phyloP scores from a whole-genome alignment of 805 yeast genomes.

The Saccharomycopsis amapae region DNA sequence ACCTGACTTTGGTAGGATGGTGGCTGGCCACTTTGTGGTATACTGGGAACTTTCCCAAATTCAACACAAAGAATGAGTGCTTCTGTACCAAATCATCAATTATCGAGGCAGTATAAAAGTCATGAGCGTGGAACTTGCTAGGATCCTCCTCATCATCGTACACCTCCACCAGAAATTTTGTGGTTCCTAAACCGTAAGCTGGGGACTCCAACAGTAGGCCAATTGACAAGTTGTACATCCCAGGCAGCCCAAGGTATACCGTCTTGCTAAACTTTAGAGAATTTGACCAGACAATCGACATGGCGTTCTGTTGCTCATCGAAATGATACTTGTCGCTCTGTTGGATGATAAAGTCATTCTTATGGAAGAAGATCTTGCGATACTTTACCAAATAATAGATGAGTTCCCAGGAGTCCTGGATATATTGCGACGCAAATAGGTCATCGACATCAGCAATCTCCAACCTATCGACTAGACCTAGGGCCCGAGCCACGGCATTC shows the following conservation, averaged over 20 bases:
- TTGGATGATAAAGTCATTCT: conserved; percentile 31
- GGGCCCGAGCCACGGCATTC: conserved; percentile 24
- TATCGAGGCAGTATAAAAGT: conserved; percentile 45
- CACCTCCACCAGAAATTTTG: conserved; percentile 40
- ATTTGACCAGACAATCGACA: conserved; percentile 5
- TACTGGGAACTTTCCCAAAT: conserved; percentile 40
- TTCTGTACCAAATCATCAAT: conserved; percentile 52
- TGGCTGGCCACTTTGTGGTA: conserved; percentile 22
- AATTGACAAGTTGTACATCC: conserved; percentile 24
- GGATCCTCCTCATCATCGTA: conserved; percentile 24
- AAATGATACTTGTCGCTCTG: conserved; percentile 12
- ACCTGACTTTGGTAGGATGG: conserved; percentile 29
- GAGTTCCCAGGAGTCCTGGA: conserved; percentile 37
- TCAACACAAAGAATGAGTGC: conserved; percentile 41
- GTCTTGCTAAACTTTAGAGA: conserved; percentile 15
- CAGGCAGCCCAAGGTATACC: conserved; percentile 19
- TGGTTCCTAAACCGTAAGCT: conserved; percentile 45
- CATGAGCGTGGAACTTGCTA: conserved; percentile 24
- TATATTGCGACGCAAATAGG: conserved; percentile 17
- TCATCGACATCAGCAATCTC: conserved; percentile 1
- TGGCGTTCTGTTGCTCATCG: conserved; percentile 11
- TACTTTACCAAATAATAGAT: conserved; percentile 44
- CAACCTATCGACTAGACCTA: conserved; percentile 19
- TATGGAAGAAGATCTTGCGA: conserved; percentile 46
- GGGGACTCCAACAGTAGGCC: conserved; percentile 14